Evolutionary conservation across 345 rosid genomes (phyloP), one percentile per base, ranked within the genome.

Genomic region (Cardamine occulta): DNA sequence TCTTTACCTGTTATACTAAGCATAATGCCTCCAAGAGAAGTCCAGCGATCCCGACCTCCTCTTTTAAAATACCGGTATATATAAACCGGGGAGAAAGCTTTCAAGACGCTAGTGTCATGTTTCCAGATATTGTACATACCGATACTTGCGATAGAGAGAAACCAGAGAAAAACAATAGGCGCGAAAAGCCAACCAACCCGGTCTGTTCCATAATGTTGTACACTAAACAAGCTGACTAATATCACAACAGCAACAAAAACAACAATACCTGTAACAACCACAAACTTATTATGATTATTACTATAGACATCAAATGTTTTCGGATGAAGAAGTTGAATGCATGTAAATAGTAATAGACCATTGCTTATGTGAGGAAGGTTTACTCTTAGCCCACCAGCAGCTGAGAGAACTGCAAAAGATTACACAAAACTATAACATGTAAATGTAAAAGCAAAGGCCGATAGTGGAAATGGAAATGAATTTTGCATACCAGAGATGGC

Each of bases 361-460:
- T 74, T 86, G 79, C 88, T 91, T 71, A 90, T 62, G 1, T 72
- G 12, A 1, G 98, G 99, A 63, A 79, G 86, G 76, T 83, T 85
- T 15, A 95, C 89, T 82, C 87, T 93, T 82, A 95, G 85, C 70
- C 98, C 99, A 17, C 98, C 98, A 70, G 96, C 85, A 34, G 99
- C 99, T 55, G 99, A 95, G 61, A 93, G 94, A 78, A 95, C 98
- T 95, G 88, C 71, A 63, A 66, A 52, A 83, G 29, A 34, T 14
- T 34, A 34, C 23, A 52, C 34, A 52, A 5, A 53, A 53, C 8
- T 49, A 14, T 19, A 35, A 35, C 35, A 67, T 18, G 55, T 44
- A 29, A 47, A 64, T 17, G 21, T 24, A 51, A 32, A 13, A 8
- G 48, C 32, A 67, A 53, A 19, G 18, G 49, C 24, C 23, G 26